Percentiles rank a stretch among this genome's conserved stretches.
phyloP scores from a whole-genome alignment of 75 land plant genomes.

The Gnetum montanum region DNA sequence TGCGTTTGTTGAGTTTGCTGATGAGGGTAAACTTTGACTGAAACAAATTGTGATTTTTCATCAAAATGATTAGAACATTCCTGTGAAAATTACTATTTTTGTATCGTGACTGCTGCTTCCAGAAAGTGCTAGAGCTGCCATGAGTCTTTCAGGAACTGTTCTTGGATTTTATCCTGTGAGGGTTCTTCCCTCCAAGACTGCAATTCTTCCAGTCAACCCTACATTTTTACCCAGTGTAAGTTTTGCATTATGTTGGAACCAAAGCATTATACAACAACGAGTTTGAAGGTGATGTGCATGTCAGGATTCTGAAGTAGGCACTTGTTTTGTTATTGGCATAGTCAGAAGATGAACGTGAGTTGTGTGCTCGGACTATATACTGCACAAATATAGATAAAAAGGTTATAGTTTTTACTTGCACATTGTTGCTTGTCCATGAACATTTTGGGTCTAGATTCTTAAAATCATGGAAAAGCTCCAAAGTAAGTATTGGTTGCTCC shows the following conservation, averaged over 20 bases:
- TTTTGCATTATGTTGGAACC: neutral
- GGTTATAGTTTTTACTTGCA: too few species aligned
- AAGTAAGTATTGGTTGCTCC: neutral
- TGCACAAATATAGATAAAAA: conserved; percentile 66
- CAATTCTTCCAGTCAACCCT: conserved; percentile 43
- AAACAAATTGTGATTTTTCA: too few species aligned
- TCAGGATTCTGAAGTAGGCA: neutral
- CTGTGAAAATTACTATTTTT: too few species aligned
- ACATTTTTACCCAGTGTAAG: conserved; percentile 38
- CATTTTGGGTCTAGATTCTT: neutral
- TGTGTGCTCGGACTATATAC: conserved; percentile 56
- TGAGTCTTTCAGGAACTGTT: conserved; percentile 33
- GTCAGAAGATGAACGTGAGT: conserved; percentile 60
- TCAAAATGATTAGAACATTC: too few species aligned
- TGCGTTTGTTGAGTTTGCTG: conserved; percentile 43
- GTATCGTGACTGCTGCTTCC: neutral
- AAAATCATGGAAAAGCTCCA: neutral
- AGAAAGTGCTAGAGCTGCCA: conserved; percentile 37
- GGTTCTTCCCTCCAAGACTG: conserved; percentile 45
- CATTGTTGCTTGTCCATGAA: too few species aligned
- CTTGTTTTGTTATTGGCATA: conserved; percentile 13
- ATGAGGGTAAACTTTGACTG: conserved; percentile 22
- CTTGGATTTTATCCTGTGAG: conserved; percentile 39
- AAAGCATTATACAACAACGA: neutral
- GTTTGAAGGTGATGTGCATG: neutral